Evolutionary conservation across 306 rosid genomes (phyloP).

Genomic region (Sindora glabra): DNA sequence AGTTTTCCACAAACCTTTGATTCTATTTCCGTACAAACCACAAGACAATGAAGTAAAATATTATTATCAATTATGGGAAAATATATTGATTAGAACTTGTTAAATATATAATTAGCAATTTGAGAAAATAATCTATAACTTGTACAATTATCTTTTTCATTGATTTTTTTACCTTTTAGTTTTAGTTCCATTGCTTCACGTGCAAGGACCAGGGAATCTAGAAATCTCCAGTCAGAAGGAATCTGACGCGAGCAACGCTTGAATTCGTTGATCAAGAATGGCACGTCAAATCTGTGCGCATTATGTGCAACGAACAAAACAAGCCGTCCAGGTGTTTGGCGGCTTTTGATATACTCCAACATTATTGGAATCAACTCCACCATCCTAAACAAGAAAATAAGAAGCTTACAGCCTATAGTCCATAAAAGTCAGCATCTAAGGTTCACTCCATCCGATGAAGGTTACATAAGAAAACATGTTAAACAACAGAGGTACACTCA

Average conservation of each 20-base stretch:
- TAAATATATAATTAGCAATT: too few relatives aligned
- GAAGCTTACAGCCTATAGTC: too few relatives aligned
- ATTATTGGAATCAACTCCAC: background rate
- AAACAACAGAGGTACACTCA: too few relatives aligned
- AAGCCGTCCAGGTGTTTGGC: background rate
- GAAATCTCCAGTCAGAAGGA: background rate
- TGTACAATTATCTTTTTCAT: too few relatives aligned
- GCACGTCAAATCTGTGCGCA: background rate
- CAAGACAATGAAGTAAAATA: background rate
- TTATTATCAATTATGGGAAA: too few relatives aligned
- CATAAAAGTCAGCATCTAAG: too few relatives aligned
- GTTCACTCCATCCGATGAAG: too few relatives aligned
- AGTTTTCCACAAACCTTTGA: background rate
- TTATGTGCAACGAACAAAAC: background rate
- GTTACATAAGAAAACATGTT: too few relatives aligned
- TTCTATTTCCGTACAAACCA: background rate
- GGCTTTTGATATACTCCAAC: background rate
- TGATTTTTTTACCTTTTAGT: background rate
- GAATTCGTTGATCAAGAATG: background rate
- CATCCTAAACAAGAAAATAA: background rate
- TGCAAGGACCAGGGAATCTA: background rate
- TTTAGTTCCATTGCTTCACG: background rate
- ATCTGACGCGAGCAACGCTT: background rate
- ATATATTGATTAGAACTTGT: too few relatives aligned
- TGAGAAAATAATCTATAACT: too few relatives aligned